These are phyloP conservation scores for Vitis labrusca DNA, from an alignment of 164 flowering plant genomes.

Conservation along the genomic window DNA sequence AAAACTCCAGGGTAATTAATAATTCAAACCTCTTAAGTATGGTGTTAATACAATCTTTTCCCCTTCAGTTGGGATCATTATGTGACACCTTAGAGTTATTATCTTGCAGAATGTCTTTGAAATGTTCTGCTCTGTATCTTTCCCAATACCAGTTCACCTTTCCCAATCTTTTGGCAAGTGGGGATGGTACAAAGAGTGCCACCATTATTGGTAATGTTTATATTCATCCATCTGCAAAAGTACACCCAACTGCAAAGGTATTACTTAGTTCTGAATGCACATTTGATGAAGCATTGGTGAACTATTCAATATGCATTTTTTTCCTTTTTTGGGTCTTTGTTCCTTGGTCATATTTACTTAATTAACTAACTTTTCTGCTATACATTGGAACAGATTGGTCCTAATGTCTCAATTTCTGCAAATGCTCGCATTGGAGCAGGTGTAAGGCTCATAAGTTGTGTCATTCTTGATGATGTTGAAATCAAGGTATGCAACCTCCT, in stretches of 20 bases:
- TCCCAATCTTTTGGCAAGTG: slow-evolving; percentile 77
- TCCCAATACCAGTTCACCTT: slow-evolving; percentile 67
- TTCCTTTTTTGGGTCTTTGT: too few species aligned
- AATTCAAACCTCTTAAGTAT: background rate
- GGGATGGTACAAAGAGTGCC: slow-evolving; percentile 78
- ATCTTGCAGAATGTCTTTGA: slow-evolving; percentile 82
- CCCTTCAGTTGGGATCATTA: background rate
- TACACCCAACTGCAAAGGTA: slow-evolving; percentile 97
- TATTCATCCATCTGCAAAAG: slow-evolving; percentile 97
- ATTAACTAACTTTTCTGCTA: background rate
- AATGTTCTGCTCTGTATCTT: slow-evolving; percentile 86
- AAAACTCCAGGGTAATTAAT: slow-evolving; percentile 88
- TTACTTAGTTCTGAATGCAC: background rate
- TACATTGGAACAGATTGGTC: slow-evolving; percentile 74
- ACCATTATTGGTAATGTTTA: slow-evolving; percentile 78
- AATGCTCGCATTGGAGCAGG: slow-evolving; percentile 97
- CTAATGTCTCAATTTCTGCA: slow-evolving; percentile 95
- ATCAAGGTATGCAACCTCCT: slow-evolving; percentile 53
- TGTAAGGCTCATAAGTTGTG: slow-evolving; percentile 86
- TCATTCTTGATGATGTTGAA: slow-evolving; percentile 94
- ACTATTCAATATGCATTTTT: too few species aligned
- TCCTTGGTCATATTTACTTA: too few species aligned
- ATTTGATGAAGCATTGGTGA: too few species aligned
- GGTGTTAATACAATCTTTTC: background rate
- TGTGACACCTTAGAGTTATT: background rate